phyloP scores from a whole-genome alignment of 306 rosid genomes.

The Trichosanthes cucumerina region DNA sequence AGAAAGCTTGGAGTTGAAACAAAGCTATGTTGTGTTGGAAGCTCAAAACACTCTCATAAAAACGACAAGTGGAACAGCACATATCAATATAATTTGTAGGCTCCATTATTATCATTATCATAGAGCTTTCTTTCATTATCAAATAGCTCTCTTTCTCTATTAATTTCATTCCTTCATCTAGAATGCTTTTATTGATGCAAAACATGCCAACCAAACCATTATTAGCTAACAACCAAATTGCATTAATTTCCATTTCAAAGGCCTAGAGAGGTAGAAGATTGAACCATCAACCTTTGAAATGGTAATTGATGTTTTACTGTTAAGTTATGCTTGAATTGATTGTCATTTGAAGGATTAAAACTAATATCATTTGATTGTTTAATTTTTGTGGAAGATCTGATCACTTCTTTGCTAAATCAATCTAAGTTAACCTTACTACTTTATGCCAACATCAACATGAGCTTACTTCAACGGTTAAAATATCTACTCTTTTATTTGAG shows the following conservation, averaged over 20 bases:
- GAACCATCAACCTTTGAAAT: no score
- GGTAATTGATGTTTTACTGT: no score
- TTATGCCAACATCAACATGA: no score
- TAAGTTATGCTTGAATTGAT: no score
- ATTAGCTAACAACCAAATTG: background rate
- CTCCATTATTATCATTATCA: background rate
- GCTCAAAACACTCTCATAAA: background rate
- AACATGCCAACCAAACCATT: background rate
- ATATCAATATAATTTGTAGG: background rate
- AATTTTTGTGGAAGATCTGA: no score
- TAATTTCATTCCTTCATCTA: background rate
- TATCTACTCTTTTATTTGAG: no score
- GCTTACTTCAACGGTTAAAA: no score
- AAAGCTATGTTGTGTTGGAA: conserved; percentile 17
- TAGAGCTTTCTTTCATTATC: background rate
- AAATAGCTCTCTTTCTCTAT: background rate
- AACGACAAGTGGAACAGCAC: background rate
- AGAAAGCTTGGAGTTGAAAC: conserved; percentile 43
- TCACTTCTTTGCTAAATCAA: no score
- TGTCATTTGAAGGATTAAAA: no score
- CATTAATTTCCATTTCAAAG: background rate
- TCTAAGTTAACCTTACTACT: no score
- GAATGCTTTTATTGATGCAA: background rate
- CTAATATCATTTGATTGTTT: no score
- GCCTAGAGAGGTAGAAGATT: no score